Evolutionary conservation across 192 early-diverging fungal genomes (phyloP).

Genomic region (Phlyctochytrium bullatum): DNA sequence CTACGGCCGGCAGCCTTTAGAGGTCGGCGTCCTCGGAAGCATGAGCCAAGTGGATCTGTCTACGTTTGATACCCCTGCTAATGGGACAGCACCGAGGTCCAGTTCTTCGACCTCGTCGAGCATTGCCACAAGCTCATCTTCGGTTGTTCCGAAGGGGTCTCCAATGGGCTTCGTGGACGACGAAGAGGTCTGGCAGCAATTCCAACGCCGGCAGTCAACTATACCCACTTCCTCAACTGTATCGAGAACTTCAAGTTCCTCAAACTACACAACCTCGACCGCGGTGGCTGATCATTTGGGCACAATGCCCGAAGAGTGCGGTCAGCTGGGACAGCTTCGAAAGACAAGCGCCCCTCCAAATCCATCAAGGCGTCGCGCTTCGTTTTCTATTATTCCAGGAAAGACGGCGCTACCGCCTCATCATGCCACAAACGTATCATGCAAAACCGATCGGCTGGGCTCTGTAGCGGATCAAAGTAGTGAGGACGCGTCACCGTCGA

Average conservation of each 20-base stretch:
- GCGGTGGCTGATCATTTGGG: background rate
- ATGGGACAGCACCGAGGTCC: too few relatives aligned
- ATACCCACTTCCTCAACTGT: background rate
- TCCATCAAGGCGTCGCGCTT: background rate
- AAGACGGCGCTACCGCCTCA: background rate
- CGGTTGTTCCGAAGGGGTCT: slow-evolving; percentile 7
- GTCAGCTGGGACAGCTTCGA: background rate
- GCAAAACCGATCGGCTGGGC: background rate
- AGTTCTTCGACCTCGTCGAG: too few relatives aligned
- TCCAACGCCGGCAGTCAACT: background rate
- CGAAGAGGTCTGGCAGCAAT: slow-evolving; percentile 12
- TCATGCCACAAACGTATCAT: background rate
- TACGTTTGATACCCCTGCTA: too few relatives aligned
- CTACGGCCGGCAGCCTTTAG: too few relatives aligned
- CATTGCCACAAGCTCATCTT: too few relatives aligned
- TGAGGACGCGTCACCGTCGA: background rate
- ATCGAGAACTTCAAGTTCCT: background rate
- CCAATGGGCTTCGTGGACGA: slow-evolving; percentile 14
- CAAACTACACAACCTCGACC: background rate
- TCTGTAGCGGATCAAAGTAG: background rate
- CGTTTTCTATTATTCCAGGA: too few relatives aligned
- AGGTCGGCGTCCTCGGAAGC: too few relatives aligned
- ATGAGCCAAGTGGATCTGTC: too few relatives aligned
- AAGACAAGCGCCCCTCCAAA: background rate
- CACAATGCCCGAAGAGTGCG: background rate